These are phyloP conservation scores for Hypoxylon sp. DNA, from an alignment of 2,329 filamentous ascomycete genomes.

Conservation along the genomic window DNA sequence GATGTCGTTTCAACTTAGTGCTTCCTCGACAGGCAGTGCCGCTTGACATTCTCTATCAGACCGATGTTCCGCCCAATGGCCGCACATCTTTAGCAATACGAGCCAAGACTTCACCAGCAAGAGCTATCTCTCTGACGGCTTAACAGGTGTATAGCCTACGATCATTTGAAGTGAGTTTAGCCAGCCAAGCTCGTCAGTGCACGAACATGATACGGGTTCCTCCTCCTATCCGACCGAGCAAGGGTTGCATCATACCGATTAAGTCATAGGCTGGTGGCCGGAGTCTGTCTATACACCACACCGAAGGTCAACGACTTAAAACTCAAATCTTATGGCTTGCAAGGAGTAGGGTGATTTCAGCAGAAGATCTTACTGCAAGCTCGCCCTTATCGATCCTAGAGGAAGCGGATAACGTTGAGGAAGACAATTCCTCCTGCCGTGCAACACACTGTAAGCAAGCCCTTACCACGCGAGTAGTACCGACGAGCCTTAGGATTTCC, in stretches of 20 bases:
- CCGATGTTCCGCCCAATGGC: neutral
- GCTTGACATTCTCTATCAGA: conserved; percentile 6
- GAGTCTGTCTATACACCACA: neutral
- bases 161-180: neutral
- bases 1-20: conserved; percentile 21
- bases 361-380: conserved; percentile 8
- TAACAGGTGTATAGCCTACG: neutral
- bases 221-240: conserved; percentile 3
- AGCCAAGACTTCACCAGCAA: neutral
- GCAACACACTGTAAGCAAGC: conserved; percentile 5
- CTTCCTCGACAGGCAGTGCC: conserved; percentile 7
- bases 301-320: neutral
- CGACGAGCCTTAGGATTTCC: conserved; percentile 1
- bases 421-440: conserved; percentile 25
- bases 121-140: neutral
- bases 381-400: conserved; percentile 13
- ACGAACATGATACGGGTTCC: neutral
- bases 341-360: conserved; percentile 4
- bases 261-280: neutral
- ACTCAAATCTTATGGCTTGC: conserved; percentile 2
- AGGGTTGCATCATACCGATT: conserved; percentile 2
- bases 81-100: neutral
- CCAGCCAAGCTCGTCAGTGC: neutral
- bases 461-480: conserved; percentile 2
- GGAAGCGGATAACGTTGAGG: conserved; percentile 25